Evolutionary conservation across 2,329 filamentous ascomycete genomes (phyloP), one percentile per base, ranked within the genome.

Genomic region (Botryotinia globosa): DNA sequence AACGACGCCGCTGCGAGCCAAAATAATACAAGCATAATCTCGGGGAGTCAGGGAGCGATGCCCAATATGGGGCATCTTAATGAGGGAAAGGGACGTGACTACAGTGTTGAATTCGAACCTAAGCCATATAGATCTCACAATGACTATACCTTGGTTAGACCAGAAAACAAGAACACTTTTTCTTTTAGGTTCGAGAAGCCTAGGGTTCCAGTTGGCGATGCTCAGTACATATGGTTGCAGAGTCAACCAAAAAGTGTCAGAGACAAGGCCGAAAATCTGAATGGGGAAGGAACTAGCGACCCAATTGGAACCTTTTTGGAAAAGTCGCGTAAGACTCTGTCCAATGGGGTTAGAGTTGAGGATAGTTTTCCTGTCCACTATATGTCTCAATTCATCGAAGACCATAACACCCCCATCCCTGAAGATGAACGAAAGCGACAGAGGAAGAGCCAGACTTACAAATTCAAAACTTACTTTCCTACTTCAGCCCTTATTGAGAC

Each of bases 211-310:
- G 10, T 34, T 54, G 32, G 2, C n/a, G 8, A 37, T 12, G 64
- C 64, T 34, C 45, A 66, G 51, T 5, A 10, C 8, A 0, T 37
- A 20, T 66, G 45, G 32, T 16, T 66, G 10, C 29, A 37, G 22
- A 18, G 18, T 9, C 64, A 54, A 37, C 32, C 64, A 20, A 3
- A n/a, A n/a, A 3, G 3, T 10, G 25, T 39, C 3, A 37, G 37
- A 16, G 5, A 39, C 1, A 3, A 20, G 1, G 22, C 6, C 9
- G 2, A 2, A 22, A 4, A 10, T 0, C 0, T 2, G 9, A 39
- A 44, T 12, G 3, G 3, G 12, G 9, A 14, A 0, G 39, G 37
- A 32, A 10, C 3, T 10, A 25, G 39, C n/a, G 8, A 5, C 25
- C 18, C 0, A 4, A 14, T 44, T 29, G 39, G 39, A 37, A 54